phyloP scores from a whole-genome alignment of 2,329 filamentous ascomycete genomes.

The Alternaria burnsii region DNA sequence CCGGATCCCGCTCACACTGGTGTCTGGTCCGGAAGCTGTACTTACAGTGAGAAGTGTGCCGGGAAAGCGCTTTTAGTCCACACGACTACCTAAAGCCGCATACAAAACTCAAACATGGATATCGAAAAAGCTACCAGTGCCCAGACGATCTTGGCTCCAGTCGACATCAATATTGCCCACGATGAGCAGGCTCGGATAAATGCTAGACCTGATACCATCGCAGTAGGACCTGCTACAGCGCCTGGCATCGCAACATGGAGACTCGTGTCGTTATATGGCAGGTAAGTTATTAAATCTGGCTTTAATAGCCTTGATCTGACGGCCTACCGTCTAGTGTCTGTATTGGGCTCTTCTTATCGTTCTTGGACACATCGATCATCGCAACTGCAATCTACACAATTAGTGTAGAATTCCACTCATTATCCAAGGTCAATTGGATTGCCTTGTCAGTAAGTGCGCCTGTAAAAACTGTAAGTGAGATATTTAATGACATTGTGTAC shows the following conservation, averaged over 20 bases:
- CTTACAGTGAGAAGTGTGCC: not conserved
- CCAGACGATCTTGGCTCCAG: not conserved
- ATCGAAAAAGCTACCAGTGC: not conserved
- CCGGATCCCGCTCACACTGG: not conserved
- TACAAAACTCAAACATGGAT: not conserved
- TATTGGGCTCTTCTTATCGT: conserved; percentile 65
- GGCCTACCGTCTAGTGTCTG: conserved; percentile 51
- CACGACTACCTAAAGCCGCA: not conserved
- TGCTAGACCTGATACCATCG: not conserved
- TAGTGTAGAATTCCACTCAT: conserved; percentile 59
- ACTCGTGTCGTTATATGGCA: not conserved
- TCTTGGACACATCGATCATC: conserved; percentile 68
- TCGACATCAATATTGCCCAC: not conserved
- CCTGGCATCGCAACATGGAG: conserved; percentile 3
- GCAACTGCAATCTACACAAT: conserved; percentile 67
- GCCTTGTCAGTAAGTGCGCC: conserved; percentile 15
- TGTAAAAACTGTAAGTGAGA: no score
- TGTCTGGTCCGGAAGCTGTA: not conserved
- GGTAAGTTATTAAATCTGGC: not conserved
- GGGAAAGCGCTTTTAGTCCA: not conserved
- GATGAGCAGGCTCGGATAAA: not conserved
- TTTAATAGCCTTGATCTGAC: not conserved
- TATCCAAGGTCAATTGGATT: conserved; percentile 29
- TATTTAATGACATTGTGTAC: no score
- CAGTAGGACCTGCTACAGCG: not conserved